phyloP scores from a whole-genome alignment of 129 eudicot species.

The Artemisia tridentata region DNA sequence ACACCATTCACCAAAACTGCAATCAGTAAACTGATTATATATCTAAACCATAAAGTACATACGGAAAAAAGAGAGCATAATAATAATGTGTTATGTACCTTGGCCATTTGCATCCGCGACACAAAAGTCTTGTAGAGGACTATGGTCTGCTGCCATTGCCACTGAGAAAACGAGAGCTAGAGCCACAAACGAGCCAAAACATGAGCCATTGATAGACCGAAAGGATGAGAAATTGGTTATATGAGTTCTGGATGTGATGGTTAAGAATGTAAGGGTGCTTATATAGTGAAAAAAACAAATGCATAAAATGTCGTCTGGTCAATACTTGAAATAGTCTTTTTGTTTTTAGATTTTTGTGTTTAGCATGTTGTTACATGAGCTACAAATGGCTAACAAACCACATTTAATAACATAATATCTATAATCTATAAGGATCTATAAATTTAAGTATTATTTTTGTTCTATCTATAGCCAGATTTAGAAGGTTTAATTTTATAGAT shows the following conservation, averaged over 20 bases:
- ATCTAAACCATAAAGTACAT: neutral
- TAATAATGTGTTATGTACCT: slow-evolving; percentile 5
- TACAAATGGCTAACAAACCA: neutral
- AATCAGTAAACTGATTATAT: neutral
- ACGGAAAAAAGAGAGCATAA: neutral
- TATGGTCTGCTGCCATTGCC: slow-evolving; percentile 28
- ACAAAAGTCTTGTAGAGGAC: slow-evolving; percentile 45
- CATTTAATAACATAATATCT: neutral
- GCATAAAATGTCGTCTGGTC: neutral
- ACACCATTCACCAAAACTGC: slow-evolving; percentile 35
- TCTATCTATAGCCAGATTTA: too few relatives aligned
- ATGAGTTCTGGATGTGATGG: neutral
- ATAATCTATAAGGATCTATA: too few relatives aligned
- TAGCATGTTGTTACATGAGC: neutral
- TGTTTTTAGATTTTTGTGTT: neutral
- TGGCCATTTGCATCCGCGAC: slow-evolving; percentile 31
- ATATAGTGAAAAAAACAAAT: neutral
- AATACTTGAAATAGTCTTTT: neutral
- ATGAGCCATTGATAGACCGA: slow-evolving; percentile 29
- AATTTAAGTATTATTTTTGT: too few relatives aligned
- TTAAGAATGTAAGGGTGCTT: neutral
- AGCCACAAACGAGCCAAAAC: slow-evolving; percentile 14
- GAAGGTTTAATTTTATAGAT: too few relatives aligned
- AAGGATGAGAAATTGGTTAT: neutral
- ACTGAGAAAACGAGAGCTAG: slow-evolving; percentile 21